Evolutionary conservation across 148 eudicot genomes (phyloP), one percentile per base, ranked within the genome.

Genomic region (Gaultheria prostrata): DNA sequence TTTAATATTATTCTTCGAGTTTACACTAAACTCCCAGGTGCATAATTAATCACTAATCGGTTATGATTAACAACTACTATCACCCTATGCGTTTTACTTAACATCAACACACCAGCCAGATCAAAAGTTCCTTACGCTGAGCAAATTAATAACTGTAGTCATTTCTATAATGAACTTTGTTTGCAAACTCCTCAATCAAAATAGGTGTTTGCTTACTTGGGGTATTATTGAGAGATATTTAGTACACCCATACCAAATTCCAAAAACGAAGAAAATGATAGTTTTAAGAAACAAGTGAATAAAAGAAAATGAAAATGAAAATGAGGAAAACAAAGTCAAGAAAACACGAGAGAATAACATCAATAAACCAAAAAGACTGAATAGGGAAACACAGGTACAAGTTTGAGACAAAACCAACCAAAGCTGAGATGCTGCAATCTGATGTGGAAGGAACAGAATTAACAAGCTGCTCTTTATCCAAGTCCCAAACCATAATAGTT

Each of bases 401-500:
- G 51, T 13, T 28, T 20, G 57, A 73, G 39, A 26, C 74, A 87
- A 73, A 83, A 83, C 92, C 70, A 78, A 97, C 99, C 98, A 97
- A 87, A 72, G 99, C 93, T 76, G 98, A 92, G 84, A 92, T 92
- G 86, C 88, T 90, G 90, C 94, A 87, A 85, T 92, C 93, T 84
- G 94, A 89, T 15, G 91, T 78, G 26, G 91, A 87, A 82, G 95
- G 90, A 87, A 94, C 89, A 81, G 95, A 85, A 89, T 89, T 91
- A 75, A 91, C 87, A 83, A 97, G 95, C 85, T 91, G 99, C 87
- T 97, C 99, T 85, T 93, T 97, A 76, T 97, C 98, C 79, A 97
- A 89, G 91, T 97, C 99, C 99, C 99, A 97, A 28, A 93, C 91
- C 89, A 89, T 92, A 85, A 93, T 88, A 48, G 93, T 87, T 46